Evolutionary conservation across 179 eudicot species (phyloP).

Genomic region (Nepenthes alata): DNA sequence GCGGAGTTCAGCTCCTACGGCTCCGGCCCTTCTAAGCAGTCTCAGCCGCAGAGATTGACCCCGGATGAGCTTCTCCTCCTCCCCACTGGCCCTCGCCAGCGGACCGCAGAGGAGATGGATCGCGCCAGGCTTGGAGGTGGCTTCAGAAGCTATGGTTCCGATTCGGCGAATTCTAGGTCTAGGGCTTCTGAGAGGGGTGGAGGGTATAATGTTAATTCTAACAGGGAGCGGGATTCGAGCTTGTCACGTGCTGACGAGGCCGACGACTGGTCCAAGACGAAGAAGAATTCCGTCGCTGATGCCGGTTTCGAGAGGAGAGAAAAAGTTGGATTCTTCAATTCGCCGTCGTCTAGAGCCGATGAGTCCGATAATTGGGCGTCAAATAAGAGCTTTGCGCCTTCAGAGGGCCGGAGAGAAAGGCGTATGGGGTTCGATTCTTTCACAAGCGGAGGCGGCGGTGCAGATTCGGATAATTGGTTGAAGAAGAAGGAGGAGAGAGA

Average conservation of each 20-base stretch:
- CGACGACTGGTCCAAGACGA: slow-evolving; percentile 67
- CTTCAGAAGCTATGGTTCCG: slow-evolving; percentile 26
- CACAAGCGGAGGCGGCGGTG: slow-evolving; percentile 33
- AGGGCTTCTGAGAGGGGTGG: slow-evolving; percentile 41
- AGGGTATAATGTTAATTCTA: slow-evolving; percentile 15
- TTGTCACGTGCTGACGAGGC: slow-evolving; percentile 80
- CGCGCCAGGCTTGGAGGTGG: slow-evolving; percentile 50
- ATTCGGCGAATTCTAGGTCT: slow-evolving; percentile 13
- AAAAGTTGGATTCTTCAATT: slow-evolving; percentile 51
- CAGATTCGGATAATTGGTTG: slow-evolving; percentile 62
- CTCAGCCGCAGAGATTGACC: slow-evolving; percentile 21
- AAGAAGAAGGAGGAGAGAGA: slow-evolving; percentile 44
- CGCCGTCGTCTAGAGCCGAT: slow-evolving; percentile 49
- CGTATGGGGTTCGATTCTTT: slow-evolving; percentile 45
- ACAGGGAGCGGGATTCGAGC: slow-evolving; percentile 27
- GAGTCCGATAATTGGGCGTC: slow-evolving; percentile 76
- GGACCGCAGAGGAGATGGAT: slow-evolving; percentile 74
- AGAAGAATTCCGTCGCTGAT: slow-evolving; percentile 27
- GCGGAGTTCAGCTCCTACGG: slow-evolving; percentile 27
- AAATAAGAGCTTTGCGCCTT: slow-evolving; percentile 40
- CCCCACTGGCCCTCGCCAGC: slow-evolving; percentile 80
- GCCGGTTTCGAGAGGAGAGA: slow-evolving; percentile 45
- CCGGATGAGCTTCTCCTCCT: slow-evolving; percentile 38
- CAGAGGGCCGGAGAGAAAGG: slow-evolving; percentile 50
- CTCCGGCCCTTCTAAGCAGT: not conserved